Conservation (phyloP, 2,329 filamentous ascomycete genomes). For the Exophiala xenobiotica region DNA sequence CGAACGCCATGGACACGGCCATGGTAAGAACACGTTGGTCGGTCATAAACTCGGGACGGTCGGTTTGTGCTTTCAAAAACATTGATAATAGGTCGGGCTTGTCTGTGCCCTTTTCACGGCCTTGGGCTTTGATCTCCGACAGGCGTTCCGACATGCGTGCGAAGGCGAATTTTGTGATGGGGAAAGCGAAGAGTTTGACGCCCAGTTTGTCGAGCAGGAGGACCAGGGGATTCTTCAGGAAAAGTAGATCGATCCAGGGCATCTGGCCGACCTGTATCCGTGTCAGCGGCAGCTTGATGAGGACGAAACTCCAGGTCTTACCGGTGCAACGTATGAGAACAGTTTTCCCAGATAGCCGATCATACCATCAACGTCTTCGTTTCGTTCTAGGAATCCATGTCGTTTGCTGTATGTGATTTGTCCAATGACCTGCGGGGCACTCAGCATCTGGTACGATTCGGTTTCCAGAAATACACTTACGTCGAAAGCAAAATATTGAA, state of each 20-base stretch:
- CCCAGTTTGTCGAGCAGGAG: slow-evolving; percentile 67
- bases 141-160: slow-evolving; percentile 66
- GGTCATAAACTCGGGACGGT: slow-evolving; percentile 34
- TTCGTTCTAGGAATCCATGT: slow-evolving; percentile 37
- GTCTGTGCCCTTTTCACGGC: slow-evolving; percentile 20
- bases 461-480: too few species aligned
- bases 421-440: slow-evolving; percentile 31
- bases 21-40: slow-evolving; percentile 34
- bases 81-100: slow-evolving; percentile 30
- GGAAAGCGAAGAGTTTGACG: slow-evolving; percentile 66
- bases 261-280: slow-evolving; percentile 32
- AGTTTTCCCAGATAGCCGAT: slow-evolving; percentile 38
- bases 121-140: slow-evolving; percentile 44
- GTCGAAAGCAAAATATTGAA: slow-evolving; percentile 42
- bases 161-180: slow-evolving; percentile 70
- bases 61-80: slow-evolving; percentile 30
- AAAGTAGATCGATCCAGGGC: slow-evolving; percentile 29
- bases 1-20: slow-evolving; percentile 46
- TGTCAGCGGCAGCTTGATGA: slow-evolving; percentile 3
- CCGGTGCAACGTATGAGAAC: slow-evolving; percentile 68
- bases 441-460: background rate
- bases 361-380: slow-evolving; percentile 38
- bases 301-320: slow-evolving; percentile 40
- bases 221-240: slow-evolving; percentile 31
- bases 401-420: slow-evolving; percentile 39